A percentile compares a stretch with the other conserved stretches of the same genome.
Conservation (phyloP, 1,139 yeast genomes). For the Nadsonia commutata region DNA sequence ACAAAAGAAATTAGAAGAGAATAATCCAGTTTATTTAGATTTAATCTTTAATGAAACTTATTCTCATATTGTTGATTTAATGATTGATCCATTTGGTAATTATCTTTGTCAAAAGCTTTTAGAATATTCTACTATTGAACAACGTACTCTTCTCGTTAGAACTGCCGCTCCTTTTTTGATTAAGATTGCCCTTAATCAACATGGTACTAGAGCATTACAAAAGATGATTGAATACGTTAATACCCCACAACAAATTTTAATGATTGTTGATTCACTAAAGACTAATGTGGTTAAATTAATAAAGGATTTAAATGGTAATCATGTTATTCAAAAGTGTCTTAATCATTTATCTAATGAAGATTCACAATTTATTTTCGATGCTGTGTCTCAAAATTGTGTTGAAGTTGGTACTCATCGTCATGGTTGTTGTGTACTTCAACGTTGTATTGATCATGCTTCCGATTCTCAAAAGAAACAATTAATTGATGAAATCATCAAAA, state of each 20-base stretch:
- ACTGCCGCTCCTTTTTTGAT: constrained; percentile 65
- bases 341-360: constrained; percentile 42
- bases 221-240: constrained; percentile 63
- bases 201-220: constrained; percentile 92
- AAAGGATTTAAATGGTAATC: constrained; percentile 89
- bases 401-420: constrained; percentile 90
- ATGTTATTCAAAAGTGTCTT: constrained; percentile 85
- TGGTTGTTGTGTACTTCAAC: constrained; percentile 93
- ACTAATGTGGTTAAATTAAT: constrained; percentile 69
- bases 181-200: constrained; percentile 74
- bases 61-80: constrained; percentile 64
- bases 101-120: constrained; percentile 81
- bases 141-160: constrained; percentile 54
- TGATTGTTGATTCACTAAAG: constrained; percentile 45
- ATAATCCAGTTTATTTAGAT: constrained; percentile 18
- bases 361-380: constrained; percentile 61
- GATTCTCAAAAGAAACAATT: constrained; percentile 48
- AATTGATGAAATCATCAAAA: constrained; percentile 26
- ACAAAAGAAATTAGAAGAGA: constrained; percentile 70
- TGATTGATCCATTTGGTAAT: constrained; percentile 97
- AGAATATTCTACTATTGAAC: constrained; percentile 56
- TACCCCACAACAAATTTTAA: constrained; percentile 39
- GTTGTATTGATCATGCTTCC: constrained; percentile 79
- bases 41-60: constrained; percentile 70
- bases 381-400: constrained; percentile 61